Percentiles rank a stretch among this genome's conserved stretches.
Conservation (phyloP, 2,329 filamentous ascomycete species). For the Cytospora piceicola region DNA sequence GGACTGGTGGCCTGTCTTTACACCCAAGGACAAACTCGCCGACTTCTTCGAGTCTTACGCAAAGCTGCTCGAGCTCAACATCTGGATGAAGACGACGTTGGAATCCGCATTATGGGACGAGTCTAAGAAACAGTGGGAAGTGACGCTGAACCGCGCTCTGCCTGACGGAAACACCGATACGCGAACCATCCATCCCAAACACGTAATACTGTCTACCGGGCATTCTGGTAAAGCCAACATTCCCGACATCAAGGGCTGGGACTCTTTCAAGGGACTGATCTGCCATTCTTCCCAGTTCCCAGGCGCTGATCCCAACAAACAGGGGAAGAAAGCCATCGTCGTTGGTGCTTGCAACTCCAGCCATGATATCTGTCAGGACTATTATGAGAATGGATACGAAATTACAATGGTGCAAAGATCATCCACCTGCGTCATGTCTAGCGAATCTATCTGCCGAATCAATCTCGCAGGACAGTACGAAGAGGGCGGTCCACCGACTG, state of each 20-base stretch:
- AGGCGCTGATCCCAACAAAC: constrained; percentile 51
- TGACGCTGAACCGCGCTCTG: constrained; percentile 43
- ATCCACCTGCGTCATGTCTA: constrained; percentile 66
- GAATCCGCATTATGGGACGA: constrained; percentile 53
- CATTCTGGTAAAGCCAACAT: constrained; percentile 51
- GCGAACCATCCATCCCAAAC: constrained; percentile 52
- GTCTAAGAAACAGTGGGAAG: constrained; percentile 55
- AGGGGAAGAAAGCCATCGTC: constrained; percentile 65
- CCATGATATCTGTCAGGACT: constrained; percentile 72
- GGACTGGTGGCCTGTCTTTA: constrained; percentile 66
- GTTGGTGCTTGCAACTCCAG: constrained; percentile 71
- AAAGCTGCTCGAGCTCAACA: constrained; percentile 63
- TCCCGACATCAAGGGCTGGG: constrained; percentile 44
- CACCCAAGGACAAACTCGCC: constrained; percentile 68
- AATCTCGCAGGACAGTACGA: constrained; percentile 55
- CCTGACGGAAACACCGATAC: constrained; percentile 40
- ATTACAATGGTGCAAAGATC: constrained; percentile 73
- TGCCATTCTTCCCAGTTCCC: constrained; percentile 66
- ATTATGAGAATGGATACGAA: constrained; percentile 65
- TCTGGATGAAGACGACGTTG: constrained; percentile 60
- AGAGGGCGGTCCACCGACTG: constrained; percentile 59
- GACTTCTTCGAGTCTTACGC: constrained; percentile 68
- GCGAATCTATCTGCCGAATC: constrained; percentile 55
- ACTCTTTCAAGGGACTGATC: constrained; percentile 62
- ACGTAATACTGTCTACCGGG: constrained; percentile 59